phyloP scores from a whole-genome alignment of 805 yeast species.

The Hanseniaspora lachancei region DNA sequence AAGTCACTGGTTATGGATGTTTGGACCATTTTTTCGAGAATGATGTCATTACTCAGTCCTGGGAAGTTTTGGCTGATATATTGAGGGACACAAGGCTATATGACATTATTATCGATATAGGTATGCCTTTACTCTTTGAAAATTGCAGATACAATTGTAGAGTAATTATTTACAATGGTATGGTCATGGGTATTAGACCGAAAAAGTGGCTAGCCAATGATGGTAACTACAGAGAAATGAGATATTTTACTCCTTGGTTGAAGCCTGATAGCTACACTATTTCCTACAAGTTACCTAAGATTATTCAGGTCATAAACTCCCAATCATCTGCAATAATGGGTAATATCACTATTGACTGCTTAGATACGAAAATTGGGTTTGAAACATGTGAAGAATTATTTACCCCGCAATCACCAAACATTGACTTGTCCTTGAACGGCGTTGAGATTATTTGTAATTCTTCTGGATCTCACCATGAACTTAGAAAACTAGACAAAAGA shows the following conservation, averaged over 20 bases:
- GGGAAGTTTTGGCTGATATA: conserved; percentile 86
- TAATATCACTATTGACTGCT: conserved; percentile 73
- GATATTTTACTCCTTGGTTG: conserved; percentile 92
- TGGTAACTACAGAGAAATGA: conserved; percentile 96
- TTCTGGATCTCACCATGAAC: conserved; percentile 94
- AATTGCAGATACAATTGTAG: conserved; percentile 87
- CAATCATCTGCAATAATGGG: conserved; percentile 69
- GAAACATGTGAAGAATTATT: conserved; percentile 97
- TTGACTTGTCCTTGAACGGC: conserved; percentile 83
- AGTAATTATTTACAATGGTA: conserved; percentile 62
- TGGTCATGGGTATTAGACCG: conserved; percentile 77
- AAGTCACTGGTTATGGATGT: conserved; percentile 88
- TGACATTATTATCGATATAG: conserved; percentile 76
- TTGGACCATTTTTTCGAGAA: conserved; percentile 86
- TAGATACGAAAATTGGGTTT: conserved; percentile 85
- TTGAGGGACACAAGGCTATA: conserved; percentile 51
- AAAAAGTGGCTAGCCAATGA: conserved; percentile 89
- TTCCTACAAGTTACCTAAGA: conserved; percentile 54
- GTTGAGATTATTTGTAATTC: conserved; percentile 95
- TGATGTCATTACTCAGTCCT: conserved; percentile 76
- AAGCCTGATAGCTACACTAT: conserved; percentile 41
- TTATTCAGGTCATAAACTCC: conserved; percentile 50
- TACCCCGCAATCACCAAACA: conserved; percentile 93
- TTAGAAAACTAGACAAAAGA: conserved; percentile 76
- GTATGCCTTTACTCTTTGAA: conserved; percentile 86